Conservation (phyloP, 768 basidiomycete species). For the Tylopilus vinaceipallidus region DNA sequence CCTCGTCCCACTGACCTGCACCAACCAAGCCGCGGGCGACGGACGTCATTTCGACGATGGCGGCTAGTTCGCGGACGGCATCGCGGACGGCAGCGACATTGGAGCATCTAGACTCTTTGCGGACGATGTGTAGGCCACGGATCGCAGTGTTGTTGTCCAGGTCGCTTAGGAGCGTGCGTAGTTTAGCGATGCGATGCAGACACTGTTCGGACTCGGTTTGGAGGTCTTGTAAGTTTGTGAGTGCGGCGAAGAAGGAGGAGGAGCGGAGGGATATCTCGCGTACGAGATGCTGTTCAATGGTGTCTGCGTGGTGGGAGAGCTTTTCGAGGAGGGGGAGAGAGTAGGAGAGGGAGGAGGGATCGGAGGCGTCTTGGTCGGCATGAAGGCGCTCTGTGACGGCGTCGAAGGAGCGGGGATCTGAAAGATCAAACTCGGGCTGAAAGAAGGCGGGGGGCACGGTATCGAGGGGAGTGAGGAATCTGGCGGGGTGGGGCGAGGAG, state of each 20-base stretch:
- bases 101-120: constrained; percentile 57
- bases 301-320: constrained; percentile 89
- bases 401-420: constrained; percentile 74
- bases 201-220: constrained; percentile 87
- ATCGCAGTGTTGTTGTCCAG: constrained; percentile 77
- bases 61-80: constrained; percentile 60
- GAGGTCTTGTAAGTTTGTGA: constrained; percentile 90
- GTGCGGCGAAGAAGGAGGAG: constrained; percentile 92
- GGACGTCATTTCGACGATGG: constrained; percentile 74
- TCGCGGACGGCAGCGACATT: constrained; percentile 60
- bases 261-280: constrained; percentile 90
- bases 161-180: constrained; percentile 69
- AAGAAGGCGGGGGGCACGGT: constrained; percentile 85
- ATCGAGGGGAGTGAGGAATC: constrained; percentile 65
- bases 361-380: constrained; percentile 38
- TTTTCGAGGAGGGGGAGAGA: constrained; percentile 80
- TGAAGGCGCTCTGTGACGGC: constrained; percentile 65
- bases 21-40: constrained; percentile 72
- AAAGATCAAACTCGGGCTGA: constrained; percentile 70
- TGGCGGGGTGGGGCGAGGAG: constrained; percentile 30
- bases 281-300: constrained; percentile 91
- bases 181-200: constrained; percentile 66
- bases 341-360: constrained; percentile 63
- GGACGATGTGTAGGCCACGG: constrained; percentile 74
- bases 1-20: constrained; percentile 86